Conservation (phyloP, 805 yeast genomes). For the Jamesozyma gamospora region DNA sequence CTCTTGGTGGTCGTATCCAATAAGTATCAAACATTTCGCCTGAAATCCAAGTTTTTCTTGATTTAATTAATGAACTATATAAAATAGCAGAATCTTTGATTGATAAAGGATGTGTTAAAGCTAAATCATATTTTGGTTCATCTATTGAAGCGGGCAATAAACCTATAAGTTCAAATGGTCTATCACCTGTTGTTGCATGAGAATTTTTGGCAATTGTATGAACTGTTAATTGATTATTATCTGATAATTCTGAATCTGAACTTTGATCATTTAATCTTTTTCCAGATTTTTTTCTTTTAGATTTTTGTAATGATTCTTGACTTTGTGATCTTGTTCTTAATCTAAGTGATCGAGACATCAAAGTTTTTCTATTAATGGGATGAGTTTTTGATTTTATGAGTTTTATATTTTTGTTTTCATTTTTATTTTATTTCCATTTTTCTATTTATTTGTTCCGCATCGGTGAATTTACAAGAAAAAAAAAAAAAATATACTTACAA, state of each 20-base stretch:
- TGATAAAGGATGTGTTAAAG: slow-evolving; percentile 55
- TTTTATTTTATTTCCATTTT: too few species aligned
- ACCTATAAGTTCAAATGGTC: slow-evolving; percentile 57
- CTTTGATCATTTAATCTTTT: not conserved
- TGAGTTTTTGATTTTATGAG: too few species aligned
- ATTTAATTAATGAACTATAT: slow-evolving; percentile 60
- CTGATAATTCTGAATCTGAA: not conserved
- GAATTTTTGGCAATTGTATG: not conserved
- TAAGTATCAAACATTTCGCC: slow-evolving; percentile 63
- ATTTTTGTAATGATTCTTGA: not conserved
- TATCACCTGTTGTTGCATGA: slow-evolving; percentile 13
- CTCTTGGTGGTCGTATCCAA: slow-evolving; percentile 54
- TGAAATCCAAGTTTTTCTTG: slow-evolving; percentile 59
- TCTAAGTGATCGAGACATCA: not conserved
- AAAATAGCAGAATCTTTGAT: slow-evolving; percentile 65
- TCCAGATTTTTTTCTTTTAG: not conserved
- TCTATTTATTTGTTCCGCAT: too few species aligned
- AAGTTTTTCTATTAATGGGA: too few species aligned
- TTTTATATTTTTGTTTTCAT: too few species aligned
- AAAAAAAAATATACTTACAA: too few species aligned
- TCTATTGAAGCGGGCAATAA: slow-evolving; percentile 59
- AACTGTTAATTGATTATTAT: not conserved
- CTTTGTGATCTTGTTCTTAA: not conserved
- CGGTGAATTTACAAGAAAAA: too few species aligned
- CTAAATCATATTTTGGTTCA: slow-evolving; percentile 44